Percentiles rank a stretch among this genome's conserved stretches.
phyloP scores from a whole-genome alignment of 345 rosid genomes.

The Punica granatum region DNA sequence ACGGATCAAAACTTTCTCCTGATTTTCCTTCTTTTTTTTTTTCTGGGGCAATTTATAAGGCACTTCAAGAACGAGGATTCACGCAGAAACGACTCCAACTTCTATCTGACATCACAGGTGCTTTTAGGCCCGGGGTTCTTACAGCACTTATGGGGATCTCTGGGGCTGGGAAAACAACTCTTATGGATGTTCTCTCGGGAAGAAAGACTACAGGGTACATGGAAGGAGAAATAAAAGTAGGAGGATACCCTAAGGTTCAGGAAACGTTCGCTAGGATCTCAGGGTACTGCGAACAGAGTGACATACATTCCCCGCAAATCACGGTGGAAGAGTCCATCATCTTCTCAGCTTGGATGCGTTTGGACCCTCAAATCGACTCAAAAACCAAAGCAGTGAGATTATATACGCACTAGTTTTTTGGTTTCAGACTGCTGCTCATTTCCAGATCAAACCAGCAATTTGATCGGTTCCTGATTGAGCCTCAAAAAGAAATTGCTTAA shows the following conservation, averaged over 20 bases:
- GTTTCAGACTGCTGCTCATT: not conserved
- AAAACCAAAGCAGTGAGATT: slow-evolving; percentile 46
- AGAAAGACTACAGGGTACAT: slow-evolving; percentile 70
- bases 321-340: slow-evolving; percentile 63
- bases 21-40: not conserved
- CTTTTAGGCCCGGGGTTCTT: slow-evolving; percentile 68
- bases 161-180: slow-evolving; percentile 90
- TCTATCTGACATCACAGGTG: slow-evolving; percentile 53
- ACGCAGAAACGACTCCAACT: slow-evolving; percentile 44
- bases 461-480: not conserved
- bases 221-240: slow-evolving; percentile 64
- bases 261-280: slow-evolving; percentile 76
- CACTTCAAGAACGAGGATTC: slow-evolving; percentile 44
- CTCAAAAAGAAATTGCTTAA: not conserved
- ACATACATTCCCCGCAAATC: slow-evolving; percentile 68
- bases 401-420: not conserved
- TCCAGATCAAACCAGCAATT: not conserved
- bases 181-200: slow-evolving; percentile 79
- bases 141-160: slow-evolving; percentile 83
- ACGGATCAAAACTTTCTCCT: not conserved
- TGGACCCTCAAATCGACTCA: slow-evolving; percentile 47
- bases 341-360: slow-evolving; percentile 77
- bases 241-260: slow-evolving; percentile 66
- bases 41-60: slow-evolving; percentile 23
- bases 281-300: slow-evolving; percentile 78